A percentile compares a stretch with the other conserved stretches of the same genome.
Conservation (phyloP, 257 asterid species). For the Ehretia macrophylla region DNA sequence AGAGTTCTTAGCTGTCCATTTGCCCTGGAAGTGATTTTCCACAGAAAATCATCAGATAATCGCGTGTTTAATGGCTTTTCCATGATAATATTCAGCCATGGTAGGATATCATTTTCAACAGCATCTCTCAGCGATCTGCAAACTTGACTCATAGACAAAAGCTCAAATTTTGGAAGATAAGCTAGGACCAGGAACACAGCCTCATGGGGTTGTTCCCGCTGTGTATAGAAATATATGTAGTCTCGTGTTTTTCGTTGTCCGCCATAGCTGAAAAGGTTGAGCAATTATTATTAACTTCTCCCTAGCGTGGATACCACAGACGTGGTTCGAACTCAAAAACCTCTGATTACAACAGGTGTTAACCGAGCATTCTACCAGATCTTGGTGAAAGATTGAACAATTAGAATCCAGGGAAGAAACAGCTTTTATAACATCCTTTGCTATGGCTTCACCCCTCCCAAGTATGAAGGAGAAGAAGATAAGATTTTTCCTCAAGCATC, state of each 20-base stretch:
- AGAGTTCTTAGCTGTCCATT: constrained; percentile 46
- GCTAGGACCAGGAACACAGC: constrained; percentile 58
- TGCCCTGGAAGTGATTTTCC: constrained; percentile 43
- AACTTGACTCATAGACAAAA: constrained; percentile 43
- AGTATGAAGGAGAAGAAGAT: no score
- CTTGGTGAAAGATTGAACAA: not conserved
- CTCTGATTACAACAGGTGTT: no score
- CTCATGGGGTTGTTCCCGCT: constrained; percentile 42
- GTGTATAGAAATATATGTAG: constrained; percentile 5
- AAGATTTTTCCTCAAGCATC: no score
- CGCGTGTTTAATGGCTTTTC: constrained; percentile 48
- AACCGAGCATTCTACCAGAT: no score
- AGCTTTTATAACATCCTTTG: no score
- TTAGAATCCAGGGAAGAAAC: not conserved
- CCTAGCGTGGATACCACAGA: no score
- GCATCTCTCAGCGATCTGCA: constrained; percentile 68
- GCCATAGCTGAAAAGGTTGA: constrained; percentile 8
- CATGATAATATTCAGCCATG: constrained; percentile 58
- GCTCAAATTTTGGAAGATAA: constrained; percentile 63
- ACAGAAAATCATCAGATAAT: constrained; percentile 39
- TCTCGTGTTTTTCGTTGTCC: constrained; percentile 8
- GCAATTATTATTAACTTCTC: no score
- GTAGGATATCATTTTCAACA: constrained; percentile 46
- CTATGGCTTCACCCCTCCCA: no score
- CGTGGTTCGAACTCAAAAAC: no score